phyloP scores from a whole-genome alignment of 352 stramenopile species.

The Phytophthora pisi region DNA sequence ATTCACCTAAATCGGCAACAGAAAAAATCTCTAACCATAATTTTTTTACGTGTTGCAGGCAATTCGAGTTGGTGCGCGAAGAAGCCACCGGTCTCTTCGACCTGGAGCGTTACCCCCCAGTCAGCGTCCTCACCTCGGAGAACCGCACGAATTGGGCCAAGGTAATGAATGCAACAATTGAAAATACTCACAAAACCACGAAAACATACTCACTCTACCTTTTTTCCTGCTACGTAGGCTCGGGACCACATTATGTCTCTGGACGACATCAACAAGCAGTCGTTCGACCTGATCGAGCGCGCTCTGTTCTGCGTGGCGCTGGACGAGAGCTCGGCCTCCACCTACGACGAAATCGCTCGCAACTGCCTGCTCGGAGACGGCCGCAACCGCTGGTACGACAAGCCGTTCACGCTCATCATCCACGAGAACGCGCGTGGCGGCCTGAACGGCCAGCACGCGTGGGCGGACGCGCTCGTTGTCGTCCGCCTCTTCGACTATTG shows the following conservation, averaged over 20 bases:
- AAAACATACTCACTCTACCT: neutral
- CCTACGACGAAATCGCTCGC: constrained; percentile 86
- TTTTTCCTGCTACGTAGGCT: constrained; percentile 39
- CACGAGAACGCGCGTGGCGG: constrained; percentile 96
- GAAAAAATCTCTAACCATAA: neutral
- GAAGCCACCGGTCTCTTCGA: constrained; percentile 88
- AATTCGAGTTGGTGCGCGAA: constrained; percentile 86
- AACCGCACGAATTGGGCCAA: constrained; percentile 96
- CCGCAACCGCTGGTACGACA: constrained; percentile 98
- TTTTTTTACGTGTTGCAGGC: constrained; percentile 33
- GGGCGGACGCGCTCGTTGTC: constrained; percentile 97
- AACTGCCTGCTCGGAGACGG: constrained; percentile 89
- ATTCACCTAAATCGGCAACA: neutral
- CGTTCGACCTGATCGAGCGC: constrained; percentile 93
- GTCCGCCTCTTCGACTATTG: constrained; percentile 94
- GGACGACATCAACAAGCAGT: constrained; percentile 88
- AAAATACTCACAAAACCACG: neutral
- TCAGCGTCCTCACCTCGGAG: constrained; percentile 95
- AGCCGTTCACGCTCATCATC: constrained; percentile 97
- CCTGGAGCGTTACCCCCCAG: constrained; percentile 82
- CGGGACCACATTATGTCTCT: constrained; percentile 85
- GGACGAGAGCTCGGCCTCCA: constrained; percentile 84
- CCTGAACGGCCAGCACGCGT: constrained; percentile 96
- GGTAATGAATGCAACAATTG: constrained; percentile 35
- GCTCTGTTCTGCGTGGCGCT: constrained; percentile 94